Evolutionary conservation across 2,329 filamentous ascomycete species (phyloP).

Genomic region (Arthrinium puccinioides): DNA sequence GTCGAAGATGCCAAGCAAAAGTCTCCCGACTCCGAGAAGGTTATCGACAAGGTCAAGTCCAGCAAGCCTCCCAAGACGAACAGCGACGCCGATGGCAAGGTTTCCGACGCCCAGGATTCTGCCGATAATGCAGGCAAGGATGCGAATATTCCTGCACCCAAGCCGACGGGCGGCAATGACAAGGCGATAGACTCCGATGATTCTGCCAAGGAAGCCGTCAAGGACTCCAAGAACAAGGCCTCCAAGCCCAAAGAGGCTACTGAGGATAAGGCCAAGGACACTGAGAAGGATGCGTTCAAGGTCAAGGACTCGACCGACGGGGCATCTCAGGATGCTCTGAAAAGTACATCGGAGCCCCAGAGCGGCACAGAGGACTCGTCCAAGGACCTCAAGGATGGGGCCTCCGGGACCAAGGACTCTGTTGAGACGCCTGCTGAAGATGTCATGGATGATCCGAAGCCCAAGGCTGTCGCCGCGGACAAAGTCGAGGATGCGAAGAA

Average conservation of each 20-base stretch:
- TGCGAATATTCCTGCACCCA: not conserved
- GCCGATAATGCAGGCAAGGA: not conserved
- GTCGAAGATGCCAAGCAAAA: too few species aligned
- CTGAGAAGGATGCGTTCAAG: not conserved
- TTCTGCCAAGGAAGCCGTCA: not conserved
- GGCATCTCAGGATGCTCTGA: not conserved
- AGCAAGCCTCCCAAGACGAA: not conserved
- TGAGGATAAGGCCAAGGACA: not conserved
- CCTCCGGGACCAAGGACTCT: too few species aligned
- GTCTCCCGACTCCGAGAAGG: too few species aligned
- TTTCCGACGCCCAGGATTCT: too few species aligned
- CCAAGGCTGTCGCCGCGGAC: too few species aligned
- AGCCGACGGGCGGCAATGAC: not conserved
- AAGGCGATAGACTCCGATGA: not conserved
- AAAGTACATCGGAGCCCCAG: too few species aligned
- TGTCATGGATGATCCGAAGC: too few species aligned
- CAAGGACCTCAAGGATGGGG: too few species aligned
- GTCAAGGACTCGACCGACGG: not conserved
- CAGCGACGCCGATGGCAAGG: not conserved
- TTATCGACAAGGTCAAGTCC: too few species aligned
- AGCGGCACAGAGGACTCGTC: too few species aligned
- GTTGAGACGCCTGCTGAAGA: too few species aligned
- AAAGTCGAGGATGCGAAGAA: too few species aligned
- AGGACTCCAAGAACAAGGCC: not conserved
- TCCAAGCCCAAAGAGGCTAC: not conserved